These are phyloP conservation scores for Didymella segeticola DNA, from an alignment of 2,329 filamentous ascomycete genomes.

Conservation along the genomic window DNA sequence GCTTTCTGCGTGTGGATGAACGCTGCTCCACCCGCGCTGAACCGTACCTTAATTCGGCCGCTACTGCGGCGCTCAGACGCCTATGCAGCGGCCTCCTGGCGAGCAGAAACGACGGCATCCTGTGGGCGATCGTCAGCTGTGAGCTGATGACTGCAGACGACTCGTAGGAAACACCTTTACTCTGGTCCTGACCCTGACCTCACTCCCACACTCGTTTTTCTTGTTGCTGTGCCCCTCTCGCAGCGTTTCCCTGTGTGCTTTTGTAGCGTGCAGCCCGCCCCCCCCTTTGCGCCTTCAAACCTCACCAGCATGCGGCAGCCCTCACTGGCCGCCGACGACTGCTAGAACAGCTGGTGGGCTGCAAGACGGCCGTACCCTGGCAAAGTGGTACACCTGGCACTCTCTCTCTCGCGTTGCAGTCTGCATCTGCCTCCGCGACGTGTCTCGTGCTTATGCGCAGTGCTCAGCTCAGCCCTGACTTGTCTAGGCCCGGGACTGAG, in stretches of 20 bases:
- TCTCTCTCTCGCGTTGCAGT: not conserved
- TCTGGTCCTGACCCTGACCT: slow-evolving; percentile 1
- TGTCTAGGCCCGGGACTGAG: slow-evolving; percentile 27
- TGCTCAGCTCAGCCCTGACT: slow-evolving; percentile 26
- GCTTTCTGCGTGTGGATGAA: slow-evolving; percentile 20
- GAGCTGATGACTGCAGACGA: slow-evolving; percentile 29
- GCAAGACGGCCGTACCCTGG: slow-evolving; percentile 8
- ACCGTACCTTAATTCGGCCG: slow-evolving; percentile 16
- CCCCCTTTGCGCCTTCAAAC: slow-evolving; percentile 16
- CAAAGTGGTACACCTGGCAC: not conserved
- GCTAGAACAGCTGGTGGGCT: slow-evolving; percentile 26
- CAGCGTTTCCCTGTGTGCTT: slow-evolving; percentile 2
- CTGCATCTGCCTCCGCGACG: not conserved
- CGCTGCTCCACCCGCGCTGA: slow-evolving; percentile 28
- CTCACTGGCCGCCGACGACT: slow-evolving; percentile 19
- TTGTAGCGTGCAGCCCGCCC: not conserved
- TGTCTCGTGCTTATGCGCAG: slow-evolving; percentile 38
- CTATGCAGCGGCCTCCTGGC: slow-evolving; percentile 28
- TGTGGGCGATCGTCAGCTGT: slow-evolving; percentile 28
- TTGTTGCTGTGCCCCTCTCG: slow-evolving; percentile 16
- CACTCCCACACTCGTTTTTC: not conserved
- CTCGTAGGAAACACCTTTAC: slow-evolving; percentile 15
- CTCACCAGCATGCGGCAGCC: slow-evolving; percentile 29
- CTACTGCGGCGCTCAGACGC: slow-evolving; percentile 16
- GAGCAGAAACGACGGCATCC: slow-evolving; percentile 27